Evolutionary conservation across 2,329 filamentous ascomycete species (phyloP).

Genomic region (Fusarium dlaminii): DNA sequence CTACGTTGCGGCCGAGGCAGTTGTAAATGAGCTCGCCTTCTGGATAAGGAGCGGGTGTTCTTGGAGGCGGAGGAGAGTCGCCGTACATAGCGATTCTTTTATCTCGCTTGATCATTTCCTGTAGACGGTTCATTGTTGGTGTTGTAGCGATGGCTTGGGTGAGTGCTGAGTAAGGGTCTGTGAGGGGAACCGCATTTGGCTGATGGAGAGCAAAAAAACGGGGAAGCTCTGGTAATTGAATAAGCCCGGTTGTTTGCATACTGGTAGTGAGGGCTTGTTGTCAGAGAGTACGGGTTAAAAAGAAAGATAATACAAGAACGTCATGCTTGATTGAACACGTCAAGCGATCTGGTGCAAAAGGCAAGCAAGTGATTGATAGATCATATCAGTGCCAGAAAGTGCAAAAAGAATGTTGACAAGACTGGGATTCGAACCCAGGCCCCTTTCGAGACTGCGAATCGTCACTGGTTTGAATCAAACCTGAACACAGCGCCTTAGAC

Average conservation of each 20-base stretch:
- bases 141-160: background rate
- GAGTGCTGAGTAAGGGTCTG: background rate
- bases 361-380: no score
- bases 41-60: slow-evolving; percentile 31
- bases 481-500: slow-evolving; percentile 27
- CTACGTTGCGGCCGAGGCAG: background rate
- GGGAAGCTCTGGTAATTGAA: background rate
- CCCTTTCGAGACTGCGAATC: slow-evolving; percentile 27
- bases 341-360: no score
- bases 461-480: slow-evolving; percentile 14
- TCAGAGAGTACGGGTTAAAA: no score
- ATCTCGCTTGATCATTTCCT: background rate
- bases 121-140: no score
- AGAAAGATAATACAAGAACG: no score
- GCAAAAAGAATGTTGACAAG: slow-evolving; percentile 1
- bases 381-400: background rate
- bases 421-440: slow-evolving; percentile 28
- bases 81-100: background rate
- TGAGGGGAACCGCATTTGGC: no score
- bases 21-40: slow-evolving; percentile 30
- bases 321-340: no score
- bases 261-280: no score
- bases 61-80: slow-evolving; percentile 24
- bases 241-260: background rate
- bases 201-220: no score